These are phyloP conservation scores for Cytospora piceicola DNA, from an alignment of 2,329 filamentous ascomycete genomes.

Conservation along the genomic window DNA sequence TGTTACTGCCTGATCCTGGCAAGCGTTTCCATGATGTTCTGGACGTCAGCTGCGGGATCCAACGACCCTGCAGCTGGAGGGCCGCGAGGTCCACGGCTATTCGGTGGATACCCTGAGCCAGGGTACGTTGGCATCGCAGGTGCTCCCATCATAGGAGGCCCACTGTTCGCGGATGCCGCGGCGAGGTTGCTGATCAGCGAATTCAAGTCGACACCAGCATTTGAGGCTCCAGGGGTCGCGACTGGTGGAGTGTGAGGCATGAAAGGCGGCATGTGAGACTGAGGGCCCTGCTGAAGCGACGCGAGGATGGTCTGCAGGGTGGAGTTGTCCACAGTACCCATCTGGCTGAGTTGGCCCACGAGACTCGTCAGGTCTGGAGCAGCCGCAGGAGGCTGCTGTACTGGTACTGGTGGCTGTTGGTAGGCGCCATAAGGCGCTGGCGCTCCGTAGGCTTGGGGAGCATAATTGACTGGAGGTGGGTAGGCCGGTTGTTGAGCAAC, in stretches of 20 bases:
- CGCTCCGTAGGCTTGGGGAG: slow-evolving; percentile 33
- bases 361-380: slow-evolving; percentile 62
- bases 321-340: slow-evolving; percentile 69
- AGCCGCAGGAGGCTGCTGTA: slow-evolving; percentile 37
- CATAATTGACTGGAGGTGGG: slow-evolving; percentile 41
- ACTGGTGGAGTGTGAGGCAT: slow-evolving; percentile 11
- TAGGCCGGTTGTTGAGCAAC: slow-evolving; percentile 33
- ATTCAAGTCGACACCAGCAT: slow-evolving; percentile 49
- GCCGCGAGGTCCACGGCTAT: slow-evolving; percentile 36
- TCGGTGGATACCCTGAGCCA: slow-evolving; percentile 34
- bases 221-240: slow-evolving; percentile 35
- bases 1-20: slow-evolving; percentile 63
- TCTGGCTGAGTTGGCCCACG: slow-evolving; percentile 63
- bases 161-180: slow-evolving; percentile 17
- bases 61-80: slow-evolving; percentile 35
- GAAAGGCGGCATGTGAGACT: slow-evolving; percentile 13
- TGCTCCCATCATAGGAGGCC: slow-evolving; percentile 13
- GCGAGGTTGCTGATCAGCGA: slow-evolving; percentile 49
- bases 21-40: slow-evolving; percentile 76
- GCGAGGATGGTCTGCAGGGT: slow-evolving; percentile 73
- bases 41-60: slow-evolving; percentile 58
- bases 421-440: slow-evolving; percentile 36
- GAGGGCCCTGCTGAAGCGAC: slow-evolving; percentile 51
- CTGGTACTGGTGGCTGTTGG: slow-evolving; percentile 40
- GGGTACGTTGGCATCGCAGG: slow-evolving; percentile 36